Conservation (phyloP, 1,284 basidiomycete species). For the Pyrrhoderma noxium region DNA sequence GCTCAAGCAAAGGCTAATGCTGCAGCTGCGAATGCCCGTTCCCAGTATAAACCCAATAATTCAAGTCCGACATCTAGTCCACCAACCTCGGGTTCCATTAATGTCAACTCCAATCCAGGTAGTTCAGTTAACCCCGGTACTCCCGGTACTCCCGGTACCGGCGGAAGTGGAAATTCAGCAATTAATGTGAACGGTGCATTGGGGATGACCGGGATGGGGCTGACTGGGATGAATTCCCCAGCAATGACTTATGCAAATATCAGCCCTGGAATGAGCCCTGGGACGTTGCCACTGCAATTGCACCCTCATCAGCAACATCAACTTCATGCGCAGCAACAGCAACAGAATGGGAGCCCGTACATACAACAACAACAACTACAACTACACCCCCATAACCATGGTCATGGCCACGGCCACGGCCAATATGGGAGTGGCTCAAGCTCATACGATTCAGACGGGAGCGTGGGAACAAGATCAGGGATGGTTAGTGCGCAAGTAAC, state of each 20-base stretch:
- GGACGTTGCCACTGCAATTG: neutral
- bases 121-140: neutral
- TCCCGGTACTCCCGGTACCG: too few relatives aligned
- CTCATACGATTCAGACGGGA: slow-evolving; percentile 14
- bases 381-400: neutral
- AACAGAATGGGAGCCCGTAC: neutral
- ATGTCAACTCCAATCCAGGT: too few relatives aligned
- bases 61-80: slow-evolving; percentile 3
- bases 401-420: neutral
- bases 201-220: neutral
- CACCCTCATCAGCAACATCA: slow-evolving; percentile 2
- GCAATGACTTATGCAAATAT: neutral
- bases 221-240: too few relatives aligned
- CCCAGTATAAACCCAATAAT: neutral
- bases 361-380: neutral
- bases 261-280: neutral
- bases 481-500: slow-evolving; percentile 13
- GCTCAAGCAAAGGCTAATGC: slow-evolving; percentile 2
- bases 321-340: slow-evolving; percentile 9
- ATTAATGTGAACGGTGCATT: neutral
- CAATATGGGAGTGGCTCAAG: slow-evolving; percentile 13
- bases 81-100: too few relatives aligned
- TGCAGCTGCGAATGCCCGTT: slow-evolving; percentile 3
- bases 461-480: neutral
- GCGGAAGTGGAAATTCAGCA: slow-evolving; percentile 2